A percentile compares a stretch with the other conserved stretches of the same genome.
Conservation (phyloP, 2,329 filamentous ascomycete genomes). For the Ascochyta clinopodiicola region DNA sequence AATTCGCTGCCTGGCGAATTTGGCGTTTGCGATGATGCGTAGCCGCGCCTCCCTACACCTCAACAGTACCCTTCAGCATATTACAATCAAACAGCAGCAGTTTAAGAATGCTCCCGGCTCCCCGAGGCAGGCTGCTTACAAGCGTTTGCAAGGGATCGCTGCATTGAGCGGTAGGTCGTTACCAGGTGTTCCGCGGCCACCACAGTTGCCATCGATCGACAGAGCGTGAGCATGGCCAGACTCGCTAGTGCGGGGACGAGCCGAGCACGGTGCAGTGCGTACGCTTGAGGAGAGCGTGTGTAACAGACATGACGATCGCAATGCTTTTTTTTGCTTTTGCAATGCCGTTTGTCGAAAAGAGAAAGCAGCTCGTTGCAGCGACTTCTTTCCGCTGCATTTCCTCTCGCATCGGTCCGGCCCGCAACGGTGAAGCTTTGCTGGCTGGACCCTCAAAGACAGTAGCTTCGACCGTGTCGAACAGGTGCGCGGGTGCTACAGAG, state of each 20-base stretch:
- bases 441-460: conserved; percentile 5
- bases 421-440: conserved; percentile 17
- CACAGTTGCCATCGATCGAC: conserved; percentile 6
- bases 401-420: conserved; percentile 19
- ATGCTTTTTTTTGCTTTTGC: neutral
- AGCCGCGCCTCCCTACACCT: conserved; percentile 28
- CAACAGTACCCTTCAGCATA: conserved; percentile 15
- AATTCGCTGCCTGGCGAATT: conserved; percentile 2
- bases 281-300: conserved; percentile 2
- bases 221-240: conserved; percentile 9
- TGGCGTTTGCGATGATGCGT: conserved; percentile 7
- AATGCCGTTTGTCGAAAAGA: neutral
- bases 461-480: conserved; percentile 1
- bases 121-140: conserved; percentile 3
- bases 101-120: conserved; percentile 6
- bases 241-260: conserved; percentile 13
- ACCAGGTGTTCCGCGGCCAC: neutral
- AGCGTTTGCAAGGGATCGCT: neutral
- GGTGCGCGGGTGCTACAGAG: conserved; percentile 7
- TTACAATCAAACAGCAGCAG: conserved; percentile 8
- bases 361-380: neutral
- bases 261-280: conserved; percentile 11
- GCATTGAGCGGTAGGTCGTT: neutral
- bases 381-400: neutral
- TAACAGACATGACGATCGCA: conserved; percentile 4